phyloP scores from a whole-genome alignment of 2,329 filamentous ascomycete genomes.

The Alternaria triticimaculans region DNA sequence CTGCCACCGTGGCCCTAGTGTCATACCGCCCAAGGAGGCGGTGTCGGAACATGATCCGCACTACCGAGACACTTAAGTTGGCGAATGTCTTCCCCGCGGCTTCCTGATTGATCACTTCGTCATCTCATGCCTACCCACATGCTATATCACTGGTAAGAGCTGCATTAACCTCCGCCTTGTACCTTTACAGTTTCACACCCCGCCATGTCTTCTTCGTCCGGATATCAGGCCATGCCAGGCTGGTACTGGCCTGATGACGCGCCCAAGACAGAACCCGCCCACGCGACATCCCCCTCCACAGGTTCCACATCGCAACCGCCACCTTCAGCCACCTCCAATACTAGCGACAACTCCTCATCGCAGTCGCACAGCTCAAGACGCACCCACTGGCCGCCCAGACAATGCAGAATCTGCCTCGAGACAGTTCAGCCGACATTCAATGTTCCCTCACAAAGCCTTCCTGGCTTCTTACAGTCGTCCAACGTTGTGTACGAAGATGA shows the following conservation, averaged over 20 bases:
- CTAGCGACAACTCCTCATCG: slow-evolving; percentile 18
- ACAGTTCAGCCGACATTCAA: slow-evolving; percentile 67
- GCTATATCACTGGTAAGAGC: slow-evolving; percentile 31
- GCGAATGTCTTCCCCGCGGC: slow-evolving; percentile 28
- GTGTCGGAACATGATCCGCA: slow-evolving; percentile 25
- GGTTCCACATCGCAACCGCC: slow-evolving; percentile 21
- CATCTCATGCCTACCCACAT: slow-evolving; percentile 22
- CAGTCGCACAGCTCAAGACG: slow-evolving; percentile 30
- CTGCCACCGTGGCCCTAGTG: slow-evolving; percentile 42
- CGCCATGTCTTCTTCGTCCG: slow-evolving; percentile 52
- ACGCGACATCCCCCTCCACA: slow-evolving; percentile 16
- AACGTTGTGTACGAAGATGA: slow-evolving; percentile 75
- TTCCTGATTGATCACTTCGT: slow-evolving; percentile 28
- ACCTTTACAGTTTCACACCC: background rate
- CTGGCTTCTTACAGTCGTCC: slow-evolving; percentile 64
- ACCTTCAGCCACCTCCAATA: slow-evolving; percentile 20
- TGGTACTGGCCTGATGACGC: slow-evolving; percentile 58
- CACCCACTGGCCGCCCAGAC: slow-evolving; percentile 70
- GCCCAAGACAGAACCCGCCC: slow-evolving; percentile 41
- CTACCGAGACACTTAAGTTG: slow-evolving; percentile 27
- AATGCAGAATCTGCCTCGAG: slow-evolving; percentile 91
- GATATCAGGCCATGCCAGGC: slow-evolving; percentile 48
- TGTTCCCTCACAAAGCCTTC: slow-evolving; percentile 60
- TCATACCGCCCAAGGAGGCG: slow-evolving; percentile 23
- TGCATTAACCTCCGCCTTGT: slow-evolving; percentile 23